Conservation (phyloP, 2,329 filamentous ascomycete genomes). For the Scorias spongiosa region DNA sequence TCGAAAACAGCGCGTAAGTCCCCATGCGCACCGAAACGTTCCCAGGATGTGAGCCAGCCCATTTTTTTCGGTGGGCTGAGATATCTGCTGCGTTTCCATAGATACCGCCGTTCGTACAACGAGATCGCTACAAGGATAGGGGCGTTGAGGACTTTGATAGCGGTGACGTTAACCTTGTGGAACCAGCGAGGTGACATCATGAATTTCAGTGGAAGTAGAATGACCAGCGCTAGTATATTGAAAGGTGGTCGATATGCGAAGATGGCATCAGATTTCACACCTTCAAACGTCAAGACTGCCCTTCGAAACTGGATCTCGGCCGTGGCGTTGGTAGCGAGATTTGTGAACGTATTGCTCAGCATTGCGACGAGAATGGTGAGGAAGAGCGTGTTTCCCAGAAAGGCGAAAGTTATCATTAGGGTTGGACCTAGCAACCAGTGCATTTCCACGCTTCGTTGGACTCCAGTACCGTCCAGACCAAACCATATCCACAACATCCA, state of each 20-base stretch:
- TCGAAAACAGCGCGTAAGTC: conserved; percentile 62
- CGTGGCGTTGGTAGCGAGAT: conserved; percentile 58
- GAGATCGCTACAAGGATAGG: conserved; percentile 60
- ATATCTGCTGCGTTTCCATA: conserved; percentile 39
- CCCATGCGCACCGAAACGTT: conserved; percentile 53
- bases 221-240: conserved; percentile 60
- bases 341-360: conserved; percentile 70
- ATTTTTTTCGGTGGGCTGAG: conserved; percentile 24
- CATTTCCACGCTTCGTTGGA: conserved; percentile 48
- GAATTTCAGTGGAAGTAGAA: conserved; percentile 64
- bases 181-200: conserved; percentile 72
- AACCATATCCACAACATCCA: conserved; percentile 96
- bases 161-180: conserved; percentile 73
- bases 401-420: conserved; percentile 71
- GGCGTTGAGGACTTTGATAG: conserved; percentile 58
- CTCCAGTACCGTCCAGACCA: conserved; percentile 55
- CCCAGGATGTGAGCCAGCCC: conserved; percentile 42
- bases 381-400: conserved; percentile 75
- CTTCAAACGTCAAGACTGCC: conserved; percentile 69
- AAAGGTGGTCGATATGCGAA: conserved; percentile 74
- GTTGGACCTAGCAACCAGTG: conserved; percentile 66
- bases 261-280: conserved; percentile 70
- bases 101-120: conserved; percentile 50
- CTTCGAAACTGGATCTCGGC: conserved; percentile 75
- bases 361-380: conserved; percentile 81